These are phyloP conservation scores for Cardamine chenopodiifolia DNA, from an alignment of 345 rosid genomes.

Conservation along the genomic window DNA sequence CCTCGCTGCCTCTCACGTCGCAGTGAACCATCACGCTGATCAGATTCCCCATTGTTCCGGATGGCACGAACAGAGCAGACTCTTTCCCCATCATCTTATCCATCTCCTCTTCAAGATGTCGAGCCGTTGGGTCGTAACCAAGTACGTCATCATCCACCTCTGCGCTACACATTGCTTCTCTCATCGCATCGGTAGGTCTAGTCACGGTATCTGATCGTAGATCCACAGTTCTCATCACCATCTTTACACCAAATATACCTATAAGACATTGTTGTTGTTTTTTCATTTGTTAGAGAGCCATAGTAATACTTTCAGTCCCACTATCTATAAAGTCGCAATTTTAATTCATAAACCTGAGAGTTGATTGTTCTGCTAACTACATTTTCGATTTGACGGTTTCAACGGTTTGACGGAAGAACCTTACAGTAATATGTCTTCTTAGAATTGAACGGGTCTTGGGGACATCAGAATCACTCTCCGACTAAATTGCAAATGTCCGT, in stretches of 20 bases:
- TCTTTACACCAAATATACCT: conserved; percentile 40
- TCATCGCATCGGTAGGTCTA: conserved; percentile 77
- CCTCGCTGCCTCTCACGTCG: conserved; percentile 83
- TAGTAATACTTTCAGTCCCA: background rate
- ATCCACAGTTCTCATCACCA: conserved; percentile 80
- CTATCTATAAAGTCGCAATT: background rate
- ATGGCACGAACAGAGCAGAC: conserved; percentile 81
- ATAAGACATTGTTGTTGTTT: background rate
- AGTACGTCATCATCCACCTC: conserved; percentile 93
- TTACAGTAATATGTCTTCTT: background rate
- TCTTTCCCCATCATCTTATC: conserved; percentile 81
- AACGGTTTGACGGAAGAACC: conserved; percentile 16
- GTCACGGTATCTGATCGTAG: conserved; percentile 95
- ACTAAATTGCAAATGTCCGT: background rate
- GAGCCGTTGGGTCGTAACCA: conserved; percentile 69
- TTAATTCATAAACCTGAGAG: background rate
- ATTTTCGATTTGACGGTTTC: conserved; percentile 1
- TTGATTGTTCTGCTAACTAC: background rate
- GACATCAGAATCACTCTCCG: conserved; percentile 1
- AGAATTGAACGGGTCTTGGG: conserved; percentile 28
- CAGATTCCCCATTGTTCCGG: conserved; percentile 98
- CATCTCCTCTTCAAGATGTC: conserved; percentile 70
- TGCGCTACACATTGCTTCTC: conserved; percentile 82
- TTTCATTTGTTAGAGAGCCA: conserved; percentile 4
- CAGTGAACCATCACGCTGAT: conserved; percentile 90